These are phyloP conservation scores for Ogataea saltuana DNA, from an alignment of 805 yeast genomes.

Conservation along the genomic window DNA sequence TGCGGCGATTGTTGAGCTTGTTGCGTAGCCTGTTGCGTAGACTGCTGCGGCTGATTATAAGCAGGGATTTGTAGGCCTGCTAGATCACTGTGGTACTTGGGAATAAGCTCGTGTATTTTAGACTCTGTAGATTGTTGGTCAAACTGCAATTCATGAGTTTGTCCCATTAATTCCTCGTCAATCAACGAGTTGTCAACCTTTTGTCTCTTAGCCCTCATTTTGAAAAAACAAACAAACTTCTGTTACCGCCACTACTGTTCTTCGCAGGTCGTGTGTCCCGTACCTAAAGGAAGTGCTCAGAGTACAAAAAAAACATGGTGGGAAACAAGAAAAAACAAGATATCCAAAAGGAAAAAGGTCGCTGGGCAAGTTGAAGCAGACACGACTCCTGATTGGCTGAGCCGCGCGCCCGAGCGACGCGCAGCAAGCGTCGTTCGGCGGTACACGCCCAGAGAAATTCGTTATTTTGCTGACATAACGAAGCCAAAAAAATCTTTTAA, in stretches of 20 bases:
- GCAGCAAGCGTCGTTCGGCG: neutral
- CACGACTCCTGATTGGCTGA: conserved; percentile 4
- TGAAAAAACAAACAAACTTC: conserved; percentile 16
- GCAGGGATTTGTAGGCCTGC: conserved; percentile 19
- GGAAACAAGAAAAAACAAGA: conserved; percentile 10
- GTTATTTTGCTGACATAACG: neutral
- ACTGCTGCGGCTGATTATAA: conserved; percentile 16
- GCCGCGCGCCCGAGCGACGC: neutral
- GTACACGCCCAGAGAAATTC: conserved; percentile 1
- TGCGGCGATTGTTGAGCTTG: conserved; percentile 3
- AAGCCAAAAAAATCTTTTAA: too few species aligned
- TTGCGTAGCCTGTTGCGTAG: conserved; percentile 9
- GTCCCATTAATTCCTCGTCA: conserved; percentile 27
- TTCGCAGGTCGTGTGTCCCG: conserved; percentile 16
- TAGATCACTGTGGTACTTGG: conserved; percentile 23
- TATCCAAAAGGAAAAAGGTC: conserved; percentile 4
- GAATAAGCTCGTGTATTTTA: conserved; percentile 24
- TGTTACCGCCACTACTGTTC: conserved; percentile 9
- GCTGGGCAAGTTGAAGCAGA: conserved; percentile 3
- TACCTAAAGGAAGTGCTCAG: conserved; percentile 23
- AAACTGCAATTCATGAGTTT: conserved; percentile 23
- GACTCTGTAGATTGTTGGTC: conserved; percentile 21
- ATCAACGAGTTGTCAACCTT: conserved; percentile 27
- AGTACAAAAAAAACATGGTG: conserved; percentile 17
- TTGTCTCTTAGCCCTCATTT: conserved; percentile 22